phyloP scores from a whole-genome alignment of 441 rosid species.

The Erysimum cheiri region DNA sequence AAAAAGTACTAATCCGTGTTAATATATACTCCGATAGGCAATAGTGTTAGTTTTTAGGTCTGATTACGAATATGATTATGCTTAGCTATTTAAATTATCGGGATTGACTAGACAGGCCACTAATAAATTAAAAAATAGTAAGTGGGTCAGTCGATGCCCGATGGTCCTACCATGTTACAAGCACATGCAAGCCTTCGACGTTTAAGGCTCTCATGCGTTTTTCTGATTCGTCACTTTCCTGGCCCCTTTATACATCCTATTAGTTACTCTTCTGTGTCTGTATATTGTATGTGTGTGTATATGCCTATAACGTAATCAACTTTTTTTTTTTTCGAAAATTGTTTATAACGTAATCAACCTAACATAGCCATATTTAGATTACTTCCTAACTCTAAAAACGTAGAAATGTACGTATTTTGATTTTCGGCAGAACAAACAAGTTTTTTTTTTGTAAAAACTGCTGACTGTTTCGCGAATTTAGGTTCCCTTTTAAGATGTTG shows the following conservation, averaged over 20 bases:
- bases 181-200: conserved; percentile 41
- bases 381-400: conserved; percentile 13
- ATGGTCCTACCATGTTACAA: conserved; percentile 46
- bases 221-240: conserved; percentile 39
- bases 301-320: conserved; percentile 18
- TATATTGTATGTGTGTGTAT: not conserved
- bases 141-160: conserved; percentile 11
- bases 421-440: not conserved
- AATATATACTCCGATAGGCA: not conserved
- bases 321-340: no score
- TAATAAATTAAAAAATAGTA: not conserved
- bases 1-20: not conserved
- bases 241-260: conserved; percentile 25
- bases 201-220: conserved; percentile 35
- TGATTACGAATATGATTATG: not conserved
- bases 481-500: not conserved
- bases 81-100: conserved; percentile 17
- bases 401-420: not conserved
- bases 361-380: conserved; percentile 1
- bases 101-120: conserved; percentile 22
- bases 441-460: not conserved
- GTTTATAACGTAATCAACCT: no score
- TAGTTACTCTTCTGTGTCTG: not conserved
- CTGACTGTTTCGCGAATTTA: not conserved
- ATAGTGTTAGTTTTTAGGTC: not conserved